Evolutionary conservation across 78 protist genomes (phyloP).

Genomic region (Dictyostelium firmibasis): DNA sequence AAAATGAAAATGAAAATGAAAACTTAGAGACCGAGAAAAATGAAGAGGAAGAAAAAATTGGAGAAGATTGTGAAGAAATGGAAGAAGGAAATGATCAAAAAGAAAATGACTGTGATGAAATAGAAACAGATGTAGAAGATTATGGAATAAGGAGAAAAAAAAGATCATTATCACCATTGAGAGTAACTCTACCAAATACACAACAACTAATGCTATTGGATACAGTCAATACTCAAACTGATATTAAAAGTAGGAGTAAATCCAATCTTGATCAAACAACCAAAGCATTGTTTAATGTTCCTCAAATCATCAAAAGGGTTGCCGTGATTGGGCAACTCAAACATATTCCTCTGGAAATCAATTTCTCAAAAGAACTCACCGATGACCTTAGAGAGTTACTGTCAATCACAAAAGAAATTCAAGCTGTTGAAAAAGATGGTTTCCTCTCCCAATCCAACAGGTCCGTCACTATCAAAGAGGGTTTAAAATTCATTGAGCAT

Average conservation of each 20-base stretch:
- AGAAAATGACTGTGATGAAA: background rate
- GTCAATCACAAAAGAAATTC: background rate
- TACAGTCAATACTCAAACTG: background rate
- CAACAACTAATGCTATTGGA: background rate
- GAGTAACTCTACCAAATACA: background rate
- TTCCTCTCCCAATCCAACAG: background rate
- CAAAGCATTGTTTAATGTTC: background rate
- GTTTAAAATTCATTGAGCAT: background rate
- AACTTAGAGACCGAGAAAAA: background rate
- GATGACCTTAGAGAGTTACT: background rate
- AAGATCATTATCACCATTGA: background rate
- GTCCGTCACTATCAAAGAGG: background rate
- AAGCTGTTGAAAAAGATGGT: background rate
- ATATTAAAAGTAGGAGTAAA: background rate
- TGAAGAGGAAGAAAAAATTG: background rate
- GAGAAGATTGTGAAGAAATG: background rate
- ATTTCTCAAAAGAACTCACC: background rate
- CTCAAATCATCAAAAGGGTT: background rate
- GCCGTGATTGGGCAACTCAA: background rate
- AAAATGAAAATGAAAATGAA: background rate
- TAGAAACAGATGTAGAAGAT: background rate
- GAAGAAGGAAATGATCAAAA: background rate
- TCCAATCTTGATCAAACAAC: background rate
- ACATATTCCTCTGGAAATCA: background rate
- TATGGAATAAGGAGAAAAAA: background rate